phyloP scores from a whole-genome alignment of 805 yeast species.

The Metschnikowia cubensis region DNA sequence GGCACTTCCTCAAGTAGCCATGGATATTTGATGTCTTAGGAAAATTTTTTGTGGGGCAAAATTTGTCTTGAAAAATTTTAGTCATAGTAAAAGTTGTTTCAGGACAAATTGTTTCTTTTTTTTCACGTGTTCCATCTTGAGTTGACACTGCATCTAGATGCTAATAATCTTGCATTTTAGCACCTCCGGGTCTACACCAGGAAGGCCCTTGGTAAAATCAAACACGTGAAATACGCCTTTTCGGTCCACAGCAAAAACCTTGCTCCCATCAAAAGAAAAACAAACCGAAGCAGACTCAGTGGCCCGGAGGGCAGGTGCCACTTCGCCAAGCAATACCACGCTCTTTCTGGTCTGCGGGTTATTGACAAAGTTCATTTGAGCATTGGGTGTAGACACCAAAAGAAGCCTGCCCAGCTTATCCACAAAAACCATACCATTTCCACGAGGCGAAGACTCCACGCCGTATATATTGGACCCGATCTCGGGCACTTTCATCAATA shows the following conservation, averaged over 20 bases:
- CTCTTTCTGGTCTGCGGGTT: slow-evolving; percentile 35
- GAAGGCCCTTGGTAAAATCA: slow-evolving; percentile 85
- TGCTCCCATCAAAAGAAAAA: slow-evolving; percentile 80
- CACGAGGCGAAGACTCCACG: slow-evolving; percentile 75
- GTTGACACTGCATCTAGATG: slow-evolving; percentile 4
- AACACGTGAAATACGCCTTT: slow-evolving; percentile 75
- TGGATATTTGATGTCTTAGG: too few species aligned
- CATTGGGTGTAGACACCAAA: slow-evolving; percentile 58
- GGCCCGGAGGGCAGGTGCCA: slow-evolving; percentile 65
- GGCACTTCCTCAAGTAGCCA: neutral
- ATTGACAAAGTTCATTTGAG: slow-evolving; percentile 14
- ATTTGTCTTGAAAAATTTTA: too few species aligned
- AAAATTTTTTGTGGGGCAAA: too few species aligned
- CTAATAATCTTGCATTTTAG: slow-evolving; percentile 60
- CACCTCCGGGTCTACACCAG: slow-evolving; percentile 60
- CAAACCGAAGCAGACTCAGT: slow-evolving; percentile 74
- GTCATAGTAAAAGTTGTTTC: neutral
- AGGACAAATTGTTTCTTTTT: neutral
- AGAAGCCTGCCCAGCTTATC: slow-evolving; percentile 76
- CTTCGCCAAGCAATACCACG: slow-evolving; percentile 70
- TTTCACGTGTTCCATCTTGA: too few species aligned
- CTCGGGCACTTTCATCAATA: slow-evolving; percentile 60
- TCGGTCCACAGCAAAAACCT: slow-evolving; percentile 70
- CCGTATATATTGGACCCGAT: slow-evolving; percentile 76
- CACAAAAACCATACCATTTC: slow-evolving; percentile 78